These are phyloP conservation scores for Magnusiomyces fungicola DNA, from an alignment of 1,139 yeast genomes.

Conservation along the genomic window DNA sequence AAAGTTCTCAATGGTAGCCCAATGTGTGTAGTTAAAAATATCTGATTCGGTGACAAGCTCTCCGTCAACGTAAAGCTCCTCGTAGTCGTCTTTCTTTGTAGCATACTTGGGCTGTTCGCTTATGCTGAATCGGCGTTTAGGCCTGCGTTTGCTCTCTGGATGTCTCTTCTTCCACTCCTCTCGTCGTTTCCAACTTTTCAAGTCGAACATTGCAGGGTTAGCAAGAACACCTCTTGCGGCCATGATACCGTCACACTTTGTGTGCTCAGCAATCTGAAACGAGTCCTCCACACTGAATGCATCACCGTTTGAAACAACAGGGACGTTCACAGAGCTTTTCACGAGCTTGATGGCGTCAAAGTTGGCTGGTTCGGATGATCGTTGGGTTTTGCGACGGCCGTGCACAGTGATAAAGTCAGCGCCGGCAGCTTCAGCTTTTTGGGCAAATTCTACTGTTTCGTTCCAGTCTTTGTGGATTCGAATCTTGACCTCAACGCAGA, in stretches of 20 bases:
- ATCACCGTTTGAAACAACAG: conserved; percentile 95
- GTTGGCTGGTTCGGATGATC: conserved; percentile 78
- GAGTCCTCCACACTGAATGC: conserved; percentile 67
- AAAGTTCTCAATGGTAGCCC: conserved; percentile 82
- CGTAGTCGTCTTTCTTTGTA: background rate
- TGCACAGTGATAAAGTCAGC: conserved; percentile 93
- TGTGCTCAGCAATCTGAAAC: conserved; percentile 47
- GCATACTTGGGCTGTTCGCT: background rate
- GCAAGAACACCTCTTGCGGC: conserved; percentile 82
- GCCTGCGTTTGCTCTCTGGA: background rate
- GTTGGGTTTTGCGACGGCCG: conserved; percentile 78
- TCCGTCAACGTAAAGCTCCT: background rate
- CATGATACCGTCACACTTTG: conserved; percentile 91
- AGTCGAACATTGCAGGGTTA: conserved; percentile 82
- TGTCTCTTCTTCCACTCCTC: background rate
- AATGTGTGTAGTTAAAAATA: conserved; percentile 67
- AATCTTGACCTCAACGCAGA: conserved; percentile 84
- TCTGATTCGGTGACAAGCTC: background rate
- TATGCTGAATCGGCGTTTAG: background rate
- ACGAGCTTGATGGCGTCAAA: conserved; percentile 70
- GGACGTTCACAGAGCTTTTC: conserved; percentile 54
- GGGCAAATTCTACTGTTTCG: conserved; percentile 68
- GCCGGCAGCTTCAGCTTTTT: conserved; percentile 72
- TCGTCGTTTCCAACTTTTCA: conserved; percentile 1
- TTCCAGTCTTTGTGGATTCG: conserved; percentile 71